Percentiles rank a stretch among this genome's conserved stretches.
phyloP scores from a whole-genome alignment of 2,329 filamentous ascomycete species.

The Aspergillus fischeri region DNA sequence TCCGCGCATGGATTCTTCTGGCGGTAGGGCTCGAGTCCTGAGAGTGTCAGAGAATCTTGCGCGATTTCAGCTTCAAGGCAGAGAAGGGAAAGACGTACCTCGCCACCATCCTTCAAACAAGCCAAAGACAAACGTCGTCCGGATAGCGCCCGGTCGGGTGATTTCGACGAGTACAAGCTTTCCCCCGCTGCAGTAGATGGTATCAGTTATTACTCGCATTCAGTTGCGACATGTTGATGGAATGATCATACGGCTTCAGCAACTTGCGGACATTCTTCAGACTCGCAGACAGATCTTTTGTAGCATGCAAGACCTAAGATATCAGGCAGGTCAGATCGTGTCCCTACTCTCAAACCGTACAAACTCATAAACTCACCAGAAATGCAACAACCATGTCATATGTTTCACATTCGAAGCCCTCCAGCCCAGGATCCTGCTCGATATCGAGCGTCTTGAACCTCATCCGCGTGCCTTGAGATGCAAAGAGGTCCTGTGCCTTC shows the following conservation, averaged over 20 bases:
- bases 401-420: conserved; percentile 14
- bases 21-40: conserved; percentile 8
- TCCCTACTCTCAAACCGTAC: not conserved
- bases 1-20: conserved; percentile 6
- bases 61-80: not conserved
- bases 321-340: not conserved
- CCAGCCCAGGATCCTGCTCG: conserved; percentile 12
- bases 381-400: conserved; percentile 18
- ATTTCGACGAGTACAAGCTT: conserved; percentile 11
- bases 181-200: conserved; percentile 1
- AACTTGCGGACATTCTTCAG: conserved; percentile 9
- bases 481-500: conserved; percentile 6
- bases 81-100: not conserved
- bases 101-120: conserved; percentile 14
- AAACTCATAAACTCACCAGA: conserved; percentile 2
- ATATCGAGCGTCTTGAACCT: conserved; percentile 12
- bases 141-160: conserved; percentile 1
- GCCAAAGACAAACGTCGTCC: conserved; percentile 8
- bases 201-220: not conserved
- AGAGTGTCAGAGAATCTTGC: not conserved
- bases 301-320: conserved; percentile 9
- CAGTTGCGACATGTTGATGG: not conserved
- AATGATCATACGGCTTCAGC: conserved; percentile 6
- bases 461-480: conserved; percentile 6
- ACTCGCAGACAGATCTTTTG: conserved; percentile 1